phyloP scores from a whole-genome alignment of 768 basidiomycete species.

The Auricularia auricula-judae region DNA sequence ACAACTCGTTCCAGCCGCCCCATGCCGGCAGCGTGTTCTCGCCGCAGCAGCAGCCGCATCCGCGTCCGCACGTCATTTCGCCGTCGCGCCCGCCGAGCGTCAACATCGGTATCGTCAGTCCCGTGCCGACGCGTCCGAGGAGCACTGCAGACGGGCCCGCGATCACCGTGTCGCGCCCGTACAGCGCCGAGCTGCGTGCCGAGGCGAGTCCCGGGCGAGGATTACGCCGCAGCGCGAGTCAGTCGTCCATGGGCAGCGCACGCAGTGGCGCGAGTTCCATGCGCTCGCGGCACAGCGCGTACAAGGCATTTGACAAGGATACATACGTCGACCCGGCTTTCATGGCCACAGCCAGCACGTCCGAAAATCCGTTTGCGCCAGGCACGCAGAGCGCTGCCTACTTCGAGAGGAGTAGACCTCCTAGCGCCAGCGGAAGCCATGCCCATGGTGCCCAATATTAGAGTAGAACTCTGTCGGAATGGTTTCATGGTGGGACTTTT shows the following conservation, averaged over 20 bases:
- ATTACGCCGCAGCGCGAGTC: neutral
- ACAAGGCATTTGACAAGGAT: neutral
- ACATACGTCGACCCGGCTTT: neutral
- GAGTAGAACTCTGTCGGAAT: neutral
- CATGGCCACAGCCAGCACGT: neutral
- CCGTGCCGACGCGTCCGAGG: neutral
- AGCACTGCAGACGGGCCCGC: neutral
- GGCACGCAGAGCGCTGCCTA: neutral
- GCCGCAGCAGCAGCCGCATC: neutral
- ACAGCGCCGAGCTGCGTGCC: neutral
- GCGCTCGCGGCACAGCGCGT: neutral
- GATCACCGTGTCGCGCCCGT: neutral
- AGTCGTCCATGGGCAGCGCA: neutral
- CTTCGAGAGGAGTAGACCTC: neutral
- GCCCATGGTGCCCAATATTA: neutral
- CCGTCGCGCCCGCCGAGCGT: neutral
- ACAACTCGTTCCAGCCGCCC: neutral
- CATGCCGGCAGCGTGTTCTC: neutral
- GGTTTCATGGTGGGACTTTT: neutral
- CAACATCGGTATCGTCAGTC: neutral
- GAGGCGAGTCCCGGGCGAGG: neutral
- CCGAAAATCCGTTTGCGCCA: neutral
- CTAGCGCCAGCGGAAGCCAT: neutral
- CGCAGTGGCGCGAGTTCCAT: neutral
- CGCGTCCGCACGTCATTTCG: neutral